Percentiles rank a stretch among this genome's conserved stretches.
Evolutionary conservation across 768 basidiomycete species (phyloP).

Genomic region (Termitomyces sp.): DNA sequence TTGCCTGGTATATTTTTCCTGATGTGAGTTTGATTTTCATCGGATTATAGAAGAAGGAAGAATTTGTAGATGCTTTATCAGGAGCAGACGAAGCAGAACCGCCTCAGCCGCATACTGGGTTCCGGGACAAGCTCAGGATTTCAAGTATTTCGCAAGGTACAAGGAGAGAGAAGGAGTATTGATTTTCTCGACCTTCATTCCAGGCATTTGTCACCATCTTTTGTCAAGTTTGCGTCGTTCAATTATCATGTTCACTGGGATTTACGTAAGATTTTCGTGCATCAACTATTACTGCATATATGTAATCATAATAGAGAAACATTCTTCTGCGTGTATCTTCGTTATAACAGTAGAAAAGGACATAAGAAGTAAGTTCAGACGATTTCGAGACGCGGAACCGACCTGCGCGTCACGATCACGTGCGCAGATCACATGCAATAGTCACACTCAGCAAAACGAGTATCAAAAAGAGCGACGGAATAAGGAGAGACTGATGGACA

Average conservation of each 20-base stretch:
- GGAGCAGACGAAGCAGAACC: background rate
- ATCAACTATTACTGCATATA: background rate
- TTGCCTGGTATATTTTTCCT: background rate
- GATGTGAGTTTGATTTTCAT: background rate
- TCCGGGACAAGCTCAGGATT: slow-evolving; percentile 28
- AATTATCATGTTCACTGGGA: background rate
- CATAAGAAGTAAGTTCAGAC: too few relatives aligned
- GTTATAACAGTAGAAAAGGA: background rate
- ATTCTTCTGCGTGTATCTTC: background rate
- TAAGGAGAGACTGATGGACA: slow-evolving; percentile 12
- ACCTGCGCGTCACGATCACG: slow-evolving; percentile 20
- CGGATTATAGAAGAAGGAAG: background rate
- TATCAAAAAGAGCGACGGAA: slow-evolving; percentile 10
- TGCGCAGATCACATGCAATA: slow-evolving; percentile 17
- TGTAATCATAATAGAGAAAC: background rate
- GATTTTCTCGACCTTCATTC: slow-evolving; percentile 6
- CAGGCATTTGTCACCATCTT: background rate
- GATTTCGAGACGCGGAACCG: background rate
- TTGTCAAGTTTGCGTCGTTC: background rate
- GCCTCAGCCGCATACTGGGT: slow-evolving; percentile 20
- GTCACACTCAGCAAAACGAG: slow-evolving; percentile 14
- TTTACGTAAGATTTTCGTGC: background rate
- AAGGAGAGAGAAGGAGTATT: slow-evolving; percentile 28
- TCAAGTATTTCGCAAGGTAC: slow-evolving; percentile 32
- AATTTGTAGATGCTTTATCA: background rate